These are phyloP conservation scores for Eleusine coracana DNA, from an alignment of 176 grass and related monocot genomes.

Conservation along the genomic window DNA sequence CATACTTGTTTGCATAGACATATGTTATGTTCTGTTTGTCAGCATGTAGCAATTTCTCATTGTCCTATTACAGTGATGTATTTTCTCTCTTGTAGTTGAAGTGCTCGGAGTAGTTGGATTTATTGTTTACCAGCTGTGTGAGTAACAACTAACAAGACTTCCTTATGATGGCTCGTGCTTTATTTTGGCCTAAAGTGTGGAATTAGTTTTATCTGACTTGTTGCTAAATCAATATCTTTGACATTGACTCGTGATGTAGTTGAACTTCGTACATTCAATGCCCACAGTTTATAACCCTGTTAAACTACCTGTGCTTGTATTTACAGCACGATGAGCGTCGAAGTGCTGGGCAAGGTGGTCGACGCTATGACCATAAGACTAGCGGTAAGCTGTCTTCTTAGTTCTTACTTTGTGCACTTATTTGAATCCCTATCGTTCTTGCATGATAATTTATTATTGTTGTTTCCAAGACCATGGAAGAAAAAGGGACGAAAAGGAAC, in stretches of 20 bases:
- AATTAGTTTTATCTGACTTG: conserved; percentile 17
- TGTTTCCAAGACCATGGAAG: conserved; percentile 63
- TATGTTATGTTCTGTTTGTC: conserved; percentile 1
- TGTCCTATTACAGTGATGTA: conserved; percentile 17
- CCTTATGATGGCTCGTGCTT: conserved; percentile 20
- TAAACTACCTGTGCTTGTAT: conserved; percentile 87
- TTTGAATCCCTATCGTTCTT: conserved; percentile 31
- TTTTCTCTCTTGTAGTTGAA: conserved; percentile 25
- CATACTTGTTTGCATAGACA: background rate
- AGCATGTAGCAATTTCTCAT: background rate
- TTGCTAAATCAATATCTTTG: conserved; percentile 32
- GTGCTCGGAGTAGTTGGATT: conserved; percentile 22
- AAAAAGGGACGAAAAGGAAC: conserved; percentile 56
- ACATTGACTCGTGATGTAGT: conserved; percentile 39
- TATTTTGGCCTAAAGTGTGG: background rate
- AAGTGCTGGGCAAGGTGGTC: conserved; percentile 74
- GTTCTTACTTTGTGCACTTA: conserved; percentile 10
- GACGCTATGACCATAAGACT: conserved; percentile 50
- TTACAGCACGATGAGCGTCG: conserved; percentile 84
- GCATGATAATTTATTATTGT: conserved; percentile 24
- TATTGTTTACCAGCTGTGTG: background rate
- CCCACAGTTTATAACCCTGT: conserved; percentile 70
- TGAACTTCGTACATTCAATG: conserved; percentile 59
- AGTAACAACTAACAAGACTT: background rate
- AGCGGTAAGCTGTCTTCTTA: conserved; percentile 43